phyloP scores from a whole-genome alignment of 495 filamentous ascomycete species.

The Acidomyces sp. region DNA sequence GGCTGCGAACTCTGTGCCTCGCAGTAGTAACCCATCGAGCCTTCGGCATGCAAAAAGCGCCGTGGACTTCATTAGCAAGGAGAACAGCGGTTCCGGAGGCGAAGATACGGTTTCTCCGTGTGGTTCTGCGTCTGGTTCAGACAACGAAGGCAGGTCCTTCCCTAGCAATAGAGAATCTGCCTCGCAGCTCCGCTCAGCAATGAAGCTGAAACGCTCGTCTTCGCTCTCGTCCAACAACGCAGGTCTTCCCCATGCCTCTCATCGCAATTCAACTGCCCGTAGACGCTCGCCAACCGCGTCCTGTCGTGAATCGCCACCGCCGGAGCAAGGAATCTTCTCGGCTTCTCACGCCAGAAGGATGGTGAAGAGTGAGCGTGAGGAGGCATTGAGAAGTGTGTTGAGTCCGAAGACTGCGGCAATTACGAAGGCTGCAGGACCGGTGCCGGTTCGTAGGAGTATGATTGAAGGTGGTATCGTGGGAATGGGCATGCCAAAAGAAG shows the following conservation, averaged over 20 bases:
- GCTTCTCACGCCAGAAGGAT: conserved; percentile 57
- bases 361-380: conserved; percentile 53
- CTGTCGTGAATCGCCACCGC: conserved; percentile 7
- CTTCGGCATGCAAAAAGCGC: conserved; percentile 1
- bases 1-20: conserved; percentile 44
- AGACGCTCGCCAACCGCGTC: conserved; percentile 49
- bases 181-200: conserved; percentile 47
- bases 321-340: conserved; percentile 50
- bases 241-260: conserved; percentile 6
- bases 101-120: conserved; percentile 16
- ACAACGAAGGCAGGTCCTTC: conserved; percentile 24
- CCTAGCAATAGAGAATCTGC: conserved; percentile 31
- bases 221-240: conserved; percentile 30
- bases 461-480: conserved; percentile 1
- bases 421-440: conserved; percentile 41
- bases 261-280: conserved; percentile 26
- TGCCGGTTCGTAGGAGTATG: conserved; percentile 12
- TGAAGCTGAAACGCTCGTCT: conserved; percentile 52
- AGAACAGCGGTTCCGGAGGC: background rate
- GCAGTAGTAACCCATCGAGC: conserved; percentile 38
- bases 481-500: background rate
- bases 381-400: conserved; percentile 43
- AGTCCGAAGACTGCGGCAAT: conserved; percentile 53
- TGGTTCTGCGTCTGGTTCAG: conserved; percentile 26
- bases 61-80: conserved; percentile 1